Base-by-base conservation (phyloP, 2,329 filamentous ascomycete genomes). In the Aureobasidium namibiae region DNA sequence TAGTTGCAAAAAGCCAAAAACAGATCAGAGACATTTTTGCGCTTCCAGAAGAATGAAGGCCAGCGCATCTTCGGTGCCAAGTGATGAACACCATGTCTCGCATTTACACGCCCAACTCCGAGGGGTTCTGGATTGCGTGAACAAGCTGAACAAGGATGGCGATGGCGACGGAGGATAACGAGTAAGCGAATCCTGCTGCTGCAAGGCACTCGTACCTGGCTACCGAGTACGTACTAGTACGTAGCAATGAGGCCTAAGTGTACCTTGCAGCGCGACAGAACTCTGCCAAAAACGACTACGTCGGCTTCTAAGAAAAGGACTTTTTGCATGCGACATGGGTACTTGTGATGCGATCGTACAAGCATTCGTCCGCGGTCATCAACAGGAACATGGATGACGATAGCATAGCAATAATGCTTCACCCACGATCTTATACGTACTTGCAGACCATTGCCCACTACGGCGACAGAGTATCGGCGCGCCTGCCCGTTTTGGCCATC, bases 261-360 rank as follows among this genome's bases (percentile, higher is more conserved):
- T 57, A 42, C 54, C 54, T 54, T 57, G 54, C 54, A 57, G 54
- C 29, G 10, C 39, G 54, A 46, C 54, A 57, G 54, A 57, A 57
- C 54, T 42, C 48, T 57, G 42, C 16, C 54, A 24, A 46, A 24
- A 36, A 29, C 36, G 10, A 14, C 36, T 9, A 21, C 36, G 3
- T 18, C 21, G n/a, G 44, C 10, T 31, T 42, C 39, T 44, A 45
- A 56, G 33, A n/a, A 45, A 45, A 56, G 39, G 34, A 33, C 34
- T 18, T 39, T 26, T 29, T 29, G 34, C 34, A 52, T 52, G 48
- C 33, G 34, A 52, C 36, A 53, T 29, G 8, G 39, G n/a, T 42
- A 42, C 38, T 26, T 53, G 24, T 24, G 21, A 31, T 23, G 24
- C n/a, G 2, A 21, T 33, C 6, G 23, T 21, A 21, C 11, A 2